phyloP scores from a whole-genome alignment of 2,329 filamentous ascomycete genomes.

The Fusarium temperatum region DNA sequence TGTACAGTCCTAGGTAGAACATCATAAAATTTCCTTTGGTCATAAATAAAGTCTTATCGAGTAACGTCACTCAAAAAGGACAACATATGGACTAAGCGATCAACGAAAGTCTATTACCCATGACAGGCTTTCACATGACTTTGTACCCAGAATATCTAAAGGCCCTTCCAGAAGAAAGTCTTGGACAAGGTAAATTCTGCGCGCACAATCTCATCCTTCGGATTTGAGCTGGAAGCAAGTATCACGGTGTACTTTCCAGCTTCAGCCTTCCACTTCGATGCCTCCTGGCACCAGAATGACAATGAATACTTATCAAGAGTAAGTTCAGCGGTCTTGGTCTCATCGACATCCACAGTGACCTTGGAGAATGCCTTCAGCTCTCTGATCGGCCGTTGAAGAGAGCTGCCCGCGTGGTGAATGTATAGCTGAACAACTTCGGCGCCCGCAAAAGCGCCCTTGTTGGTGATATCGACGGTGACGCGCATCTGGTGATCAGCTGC shows the following conservation, averaged over 20 bases:
- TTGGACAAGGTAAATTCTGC: not conserved
- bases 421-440: slow-evolving; percentile 32
- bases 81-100: not conserved
- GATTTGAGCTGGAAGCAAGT: slow-evolving; percentile 30
- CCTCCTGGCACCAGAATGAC: slow-evolving; percentile 31
- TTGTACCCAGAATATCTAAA: not conserved
- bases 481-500: slow-evolving; percentile 7
- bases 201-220: slow-evolving; percentile 18
- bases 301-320: slow-evolving; percentile 30
- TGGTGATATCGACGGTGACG: slow-evolving; percentile 20
- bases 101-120: not conserved
- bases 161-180: slow-evolving; percentile 25
- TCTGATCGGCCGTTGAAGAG: slow-evolving; percentile 20
- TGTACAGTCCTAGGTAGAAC: slow-evolving; percentile 24
- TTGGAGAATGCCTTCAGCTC: slow-evolving; percentile 30
- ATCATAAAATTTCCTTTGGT: not conserved
- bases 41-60: not conserved
- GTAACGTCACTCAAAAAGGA: not conserved
- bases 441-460: slow-evolving; percentile 8
- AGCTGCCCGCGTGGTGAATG: slow-evolving; percentile 17
- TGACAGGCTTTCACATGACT: accelerated
- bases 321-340: not conserved
- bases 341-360: not conserved
- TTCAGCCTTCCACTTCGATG: slow-evolving; percentile 29
- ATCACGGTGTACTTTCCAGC: slow-evolving; percentile 30